Evolutionary conservation across 345 rosid species (phyloP).

Genomic region (Ailanthus altissimus): DNA sequence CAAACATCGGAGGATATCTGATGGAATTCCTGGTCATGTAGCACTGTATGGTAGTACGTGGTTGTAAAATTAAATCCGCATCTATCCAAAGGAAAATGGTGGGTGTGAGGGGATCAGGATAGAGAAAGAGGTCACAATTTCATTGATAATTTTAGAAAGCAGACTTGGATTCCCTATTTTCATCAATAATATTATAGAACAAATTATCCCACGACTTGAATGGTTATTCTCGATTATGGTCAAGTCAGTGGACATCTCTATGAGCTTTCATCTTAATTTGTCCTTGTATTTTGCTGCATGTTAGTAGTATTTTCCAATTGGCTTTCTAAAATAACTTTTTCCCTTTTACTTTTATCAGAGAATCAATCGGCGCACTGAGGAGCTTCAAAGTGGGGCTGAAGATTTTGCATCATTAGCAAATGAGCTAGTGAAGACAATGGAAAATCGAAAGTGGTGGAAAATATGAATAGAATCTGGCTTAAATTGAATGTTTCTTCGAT

Average conservation of each 20-base stretch:
- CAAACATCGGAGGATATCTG: background rate
- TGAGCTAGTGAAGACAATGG: constrained; percentile 73
- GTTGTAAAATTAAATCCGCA: no score
- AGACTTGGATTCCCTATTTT: background rate
- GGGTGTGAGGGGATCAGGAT: no score
- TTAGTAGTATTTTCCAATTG: background rate
- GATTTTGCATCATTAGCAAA: constrained; percentile 60
- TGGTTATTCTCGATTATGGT: background rate
- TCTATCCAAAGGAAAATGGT: no score
- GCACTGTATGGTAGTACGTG: no score
- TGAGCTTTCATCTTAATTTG: background rate
- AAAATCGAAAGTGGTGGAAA: constrained; percentile 75
- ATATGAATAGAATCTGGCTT: constrained; percentile 23
- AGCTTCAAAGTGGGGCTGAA: constrained; percentile 64
- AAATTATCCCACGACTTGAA: background rate
- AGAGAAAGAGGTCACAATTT: no score
- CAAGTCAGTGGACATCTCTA: background rate
- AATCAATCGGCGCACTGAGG: constrained; percentile 51
- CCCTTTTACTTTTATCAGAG: constrained; percentile 36
- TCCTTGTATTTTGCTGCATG: background rate
- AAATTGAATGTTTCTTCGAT: background rate
- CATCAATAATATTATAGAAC: background rate
- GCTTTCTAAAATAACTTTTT: constrained; percentile 3
- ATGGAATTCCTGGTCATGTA: background rate
- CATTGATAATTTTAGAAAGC: background rate